phyloP scores from a whole-genome alignment of 148 eudicot genomes.

The Fagopyrum esculentum region DNA sequence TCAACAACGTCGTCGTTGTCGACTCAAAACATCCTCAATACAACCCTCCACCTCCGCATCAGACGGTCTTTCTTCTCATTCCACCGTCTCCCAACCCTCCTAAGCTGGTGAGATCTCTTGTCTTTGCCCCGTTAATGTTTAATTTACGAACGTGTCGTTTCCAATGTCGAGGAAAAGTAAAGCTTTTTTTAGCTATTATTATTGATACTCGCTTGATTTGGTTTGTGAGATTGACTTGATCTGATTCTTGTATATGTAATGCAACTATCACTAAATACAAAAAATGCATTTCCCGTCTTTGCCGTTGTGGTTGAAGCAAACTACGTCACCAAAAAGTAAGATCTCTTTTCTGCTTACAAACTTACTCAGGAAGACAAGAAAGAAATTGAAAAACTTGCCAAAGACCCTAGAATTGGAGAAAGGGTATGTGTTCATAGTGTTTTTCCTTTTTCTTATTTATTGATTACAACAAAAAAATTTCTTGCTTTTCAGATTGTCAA shows the following conservation, averaged over 20 bases:
- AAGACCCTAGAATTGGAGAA: constrained; percentile 91
- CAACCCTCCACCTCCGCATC: constrained; percentile 7
- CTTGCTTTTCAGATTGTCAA: constrained; percentile 50
- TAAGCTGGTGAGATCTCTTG: constrained; percentile 15
- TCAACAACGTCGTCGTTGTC: constrained; percentile 20
- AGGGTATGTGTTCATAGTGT: constrained; percentile 34
- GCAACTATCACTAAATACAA: constrained; percentile 56
- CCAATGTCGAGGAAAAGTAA: neutral
- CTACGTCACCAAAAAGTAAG: constrained; percentile 81
- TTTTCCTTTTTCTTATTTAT: constrained; percentile 6
- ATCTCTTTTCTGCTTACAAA: constrained; percentile 85
- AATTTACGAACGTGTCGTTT: neutral
- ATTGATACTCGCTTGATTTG: neutral
- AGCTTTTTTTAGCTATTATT: neutral
- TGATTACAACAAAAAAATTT: neutral
- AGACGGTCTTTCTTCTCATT: constrained; percentile 3
- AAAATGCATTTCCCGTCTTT: constrained; percentile 94
- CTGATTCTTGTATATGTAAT: neutral
- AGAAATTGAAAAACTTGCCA: constrained; percentile 80
- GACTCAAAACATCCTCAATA: constrained; percentile 29
- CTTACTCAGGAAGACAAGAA: constrained; percentile 95
- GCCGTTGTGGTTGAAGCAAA: constrained; percentile 91
- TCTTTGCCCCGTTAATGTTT: neutral
- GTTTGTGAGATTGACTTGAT: neutral
- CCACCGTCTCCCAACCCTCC: constrained; percentile 15